phyloP scores from a whole-genome alignment of 2,329 filamentous ascomycete genomes.

The Xylaria sp. region DNA sequence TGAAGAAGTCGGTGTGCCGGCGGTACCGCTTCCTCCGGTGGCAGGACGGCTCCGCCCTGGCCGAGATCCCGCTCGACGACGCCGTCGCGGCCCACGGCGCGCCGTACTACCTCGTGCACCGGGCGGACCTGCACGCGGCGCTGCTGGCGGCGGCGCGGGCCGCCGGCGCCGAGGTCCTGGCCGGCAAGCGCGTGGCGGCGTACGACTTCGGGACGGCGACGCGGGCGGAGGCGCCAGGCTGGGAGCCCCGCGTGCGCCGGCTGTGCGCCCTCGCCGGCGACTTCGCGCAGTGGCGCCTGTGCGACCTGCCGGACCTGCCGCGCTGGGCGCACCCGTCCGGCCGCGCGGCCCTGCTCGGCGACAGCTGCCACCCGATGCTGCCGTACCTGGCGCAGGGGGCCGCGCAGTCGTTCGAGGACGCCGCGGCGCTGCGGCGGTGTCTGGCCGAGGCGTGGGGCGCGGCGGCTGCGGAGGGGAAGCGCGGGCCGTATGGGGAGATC shows the following conservation, averaged over 20 bases:
- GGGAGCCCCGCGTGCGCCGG: conserved; percentile 42
- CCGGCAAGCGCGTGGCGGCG: conserved; percentile 28
- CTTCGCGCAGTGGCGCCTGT: conserved; percentile 52
- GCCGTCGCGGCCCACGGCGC: conserved; percentile 32
- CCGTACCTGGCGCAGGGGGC: neutral
- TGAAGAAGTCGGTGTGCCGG: conserved; percentile 32
- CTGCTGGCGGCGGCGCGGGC: conserved; percentile 33
- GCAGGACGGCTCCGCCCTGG: conserved; percentile 31
- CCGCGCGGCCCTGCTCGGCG: conserved; percentile 41
- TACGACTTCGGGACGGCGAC: conserved; percentile 29
- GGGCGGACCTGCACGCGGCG: conserved; percentile 40
- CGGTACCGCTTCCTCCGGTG: conserved; percentile 33
- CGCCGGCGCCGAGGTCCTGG: conserved; percentile 31
- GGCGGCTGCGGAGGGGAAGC: too few species aligned
- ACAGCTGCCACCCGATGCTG: neutral
- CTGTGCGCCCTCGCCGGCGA: conserved; percentile 40
- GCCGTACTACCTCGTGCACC: conserved; percentile 40
- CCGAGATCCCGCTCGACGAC: conserved; percentile 28
- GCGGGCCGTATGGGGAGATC: too few species aligned
- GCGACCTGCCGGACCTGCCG: conserved; percentile 44
- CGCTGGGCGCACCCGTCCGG: conserved; percentile 45
- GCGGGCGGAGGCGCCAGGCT: conserved; percentile 32
- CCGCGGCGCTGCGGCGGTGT: neutral
- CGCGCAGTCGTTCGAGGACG: neutral
- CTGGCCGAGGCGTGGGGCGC: too few species aligned